Evolutionary conservation across 2,329 filamentous ascomycete species (phyloP).

Genomic region (Talaromyces sp.): DNA sequence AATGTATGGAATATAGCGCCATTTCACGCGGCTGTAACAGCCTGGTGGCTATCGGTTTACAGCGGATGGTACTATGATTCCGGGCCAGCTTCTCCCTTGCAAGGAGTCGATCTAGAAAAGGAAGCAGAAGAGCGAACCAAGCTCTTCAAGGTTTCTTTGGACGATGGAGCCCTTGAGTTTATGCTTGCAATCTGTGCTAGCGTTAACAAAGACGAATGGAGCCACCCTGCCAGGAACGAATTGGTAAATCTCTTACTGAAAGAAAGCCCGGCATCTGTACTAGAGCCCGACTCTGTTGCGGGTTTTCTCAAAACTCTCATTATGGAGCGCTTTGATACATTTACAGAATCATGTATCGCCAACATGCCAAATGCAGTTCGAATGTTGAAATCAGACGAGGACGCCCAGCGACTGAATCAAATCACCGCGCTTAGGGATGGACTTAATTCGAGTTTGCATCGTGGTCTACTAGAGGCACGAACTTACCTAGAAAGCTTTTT

Average conservation of each 20-base stretch:
- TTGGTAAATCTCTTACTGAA: slow-evolving; percentile 78
- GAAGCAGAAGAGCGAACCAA: slow-evolving; percentile 69
- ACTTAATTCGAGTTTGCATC: slow-evolving; percentile 34
- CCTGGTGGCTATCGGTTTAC: slow-evolving; percentile 91
- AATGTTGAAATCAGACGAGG: slow-evolving; percentile 79
- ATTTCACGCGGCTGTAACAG: slow-evolving; percentile 71
- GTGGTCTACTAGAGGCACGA: slow-evolving; percentile 36
- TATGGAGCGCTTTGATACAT: slow-evolving; percentile 77
- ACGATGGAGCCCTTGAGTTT: slow-evolving; percentile 89
- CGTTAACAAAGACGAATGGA: slow-evolving; percentile 74
- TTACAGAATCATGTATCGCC: slow-evolving; percentile 87
- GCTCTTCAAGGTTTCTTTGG: slow-evolving; percentile 69
- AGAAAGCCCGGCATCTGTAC: slow-evolving; percentile 64
- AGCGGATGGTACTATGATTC: slow-evolving; percentile 82
- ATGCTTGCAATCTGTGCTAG: slow-evolving; percentile 80
- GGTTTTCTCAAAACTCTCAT: slow-evolving; percentile 66
- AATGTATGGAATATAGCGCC: slow-evolving; percentile 67
- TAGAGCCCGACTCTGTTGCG: slow-evolving; percentile 65
- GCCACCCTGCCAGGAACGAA: slow-evolving; percentile 77
- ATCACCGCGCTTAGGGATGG: slow-evolving; percentile 42
- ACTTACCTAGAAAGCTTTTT: slow-evolving; percentile 81
- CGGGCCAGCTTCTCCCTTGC: slow-evolving; percentile 54
- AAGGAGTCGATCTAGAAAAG: slow-evolving; percentile 57
- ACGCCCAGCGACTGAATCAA: slow-evolving; percentile 61
- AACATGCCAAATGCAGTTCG: slow-evolving; percentile 92